phyloP scores from a whole-genome alignment of 768 basidiomycete genomes.

The Gyrodon lividus region DNA sequence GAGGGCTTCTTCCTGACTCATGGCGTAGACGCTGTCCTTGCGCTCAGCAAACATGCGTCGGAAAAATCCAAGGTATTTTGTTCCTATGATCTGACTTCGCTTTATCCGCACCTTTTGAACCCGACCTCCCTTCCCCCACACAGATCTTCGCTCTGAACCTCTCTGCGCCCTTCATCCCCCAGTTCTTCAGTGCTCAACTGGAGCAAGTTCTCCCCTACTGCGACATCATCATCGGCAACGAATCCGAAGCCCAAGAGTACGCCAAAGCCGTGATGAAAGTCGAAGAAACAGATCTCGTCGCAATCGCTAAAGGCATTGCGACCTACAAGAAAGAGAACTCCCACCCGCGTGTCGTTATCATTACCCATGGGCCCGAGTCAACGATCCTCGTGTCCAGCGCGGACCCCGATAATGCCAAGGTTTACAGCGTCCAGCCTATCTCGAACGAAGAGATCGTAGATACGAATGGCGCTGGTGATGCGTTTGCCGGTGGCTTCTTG shows the following conservation, averaged over 20 bases:
- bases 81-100: neutral
- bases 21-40: constrained; percentile 67
- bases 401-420: constrained; percentile 52
- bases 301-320: constrained; percentile 78
- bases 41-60: constrained; percentile 77
- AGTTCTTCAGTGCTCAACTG: constrained; percentile 86
- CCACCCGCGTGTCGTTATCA: constrained; percentile 77
- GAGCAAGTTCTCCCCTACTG: constrained; percentile 78
- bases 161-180: constrained; percentile 95
- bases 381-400: constrained; percentile 73
- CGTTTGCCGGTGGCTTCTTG: constrained; percentile 94
- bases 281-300: constrained; percentile 60
- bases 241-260: constrained; percentile 89
- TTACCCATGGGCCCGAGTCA: constrained; percentile 85
- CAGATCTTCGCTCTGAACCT: constrained; percentile 91
- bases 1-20: constrained; percentile 98
- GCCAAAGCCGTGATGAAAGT: constrained; percentile 70
- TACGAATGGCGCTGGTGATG: constrained; percentile 98
- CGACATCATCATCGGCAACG: constrained; percentile 95
- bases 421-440: constrained; percentile 59
- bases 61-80: constrained; percentile 64
- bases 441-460: constrained; percentile 75
- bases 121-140: neutral
- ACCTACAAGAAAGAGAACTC: constrained; percentile 70
- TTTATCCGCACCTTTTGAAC: neutral